Conservation (phyloP, 148 eudicot genomes). For the Salicornia ramosissima region DNA sequence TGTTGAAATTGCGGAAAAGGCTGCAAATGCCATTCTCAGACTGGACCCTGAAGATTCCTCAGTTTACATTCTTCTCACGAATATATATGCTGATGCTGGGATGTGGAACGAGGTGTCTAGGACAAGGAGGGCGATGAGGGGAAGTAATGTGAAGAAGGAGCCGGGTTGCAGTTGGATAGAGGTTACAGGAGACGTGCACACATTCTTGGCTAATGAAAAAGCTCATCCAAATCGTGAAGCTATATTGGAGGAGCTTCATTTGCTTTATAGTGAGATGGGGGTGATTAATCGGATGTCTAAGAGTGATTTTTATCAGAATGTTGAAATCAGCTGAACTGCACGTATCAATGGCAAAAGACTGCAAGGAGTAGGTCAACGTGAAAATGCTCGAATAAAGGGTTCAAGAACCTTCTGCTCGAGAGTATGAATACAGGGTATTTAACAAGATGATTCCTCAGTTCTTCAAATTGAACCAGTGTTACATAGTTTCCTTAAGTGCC, state of each 20-base stretch:
- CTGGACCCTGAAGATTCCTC: conserved; percentile 83
- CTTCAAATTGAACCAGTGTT: too few relatives aligned
- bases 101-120: conserved; percentile 66
- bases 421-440: too few relatives aligned
- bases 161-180: conserved; percentile 98
- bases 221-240: conserved; percentile 70
- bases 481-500: too few relatives aligned
- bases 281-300: conserved; percentile 16
- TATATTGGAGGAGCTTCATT: conserved; percentile 48
- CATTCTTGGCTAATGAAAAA: conserved; percentile 67
- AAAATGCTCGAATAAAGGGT: not conserved
- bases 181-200: conserved; percentile 60
- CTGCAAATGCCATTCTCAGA: conserved; percentile 51
- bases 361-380: not conserved
- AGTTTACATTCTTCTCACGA: conserved; percentile 60
- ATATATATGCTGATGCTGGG: conserved; percentile 74
- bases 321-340: conserved; percentile 6
- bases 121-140: conserved; percentile 57
- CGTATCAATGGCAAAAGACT: not conserved
- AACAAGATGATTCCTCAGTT: too few relatives aligned
- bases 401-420: not conserved
- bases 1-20: conserved; percentile 79
- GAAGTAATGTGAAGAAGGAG: conserved; percentile 62
- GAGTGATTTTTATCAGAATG: conserved; percentile 1
- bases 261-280: conserved; percentile 57